A percentile compares a stretch with the other conserved stretches of the same genome.
These are phyloP conservation scores for Persicaria tinctoria DNA, from an alignment of 148 eudicot genomes.

Conservation along the genomic window DNA sequence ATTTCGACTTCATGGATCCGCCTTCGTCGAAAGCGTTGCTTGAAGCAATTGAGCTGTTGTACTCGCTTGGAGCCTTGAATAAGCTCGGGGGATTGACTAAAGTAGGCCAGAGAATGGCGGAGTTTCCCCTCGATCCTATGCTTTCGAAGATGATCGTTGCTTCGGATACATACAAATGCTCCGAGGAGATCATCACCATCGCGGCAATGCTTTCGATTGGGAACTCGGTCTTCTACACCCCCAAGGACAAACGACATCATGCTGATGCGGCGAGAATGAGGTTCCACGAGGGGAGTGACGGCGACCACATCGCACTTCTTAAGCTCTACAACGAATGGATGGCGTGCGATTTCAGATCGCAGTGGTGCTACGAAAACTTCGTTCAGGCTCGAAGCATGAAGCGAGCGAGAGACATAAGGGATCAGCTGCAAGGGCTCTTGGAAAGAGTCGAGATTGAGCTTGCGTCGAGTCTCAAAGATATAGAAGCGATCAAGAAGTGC, in stretches of 20 bases:
- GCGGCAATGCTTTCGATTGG: constrained; percentile 81
- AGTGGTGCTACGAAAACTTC: constrained; percentile 71
- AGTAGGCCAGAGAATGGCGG: constrained; percentile 71
- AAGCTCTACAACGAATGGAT: constrained; percentile 80
- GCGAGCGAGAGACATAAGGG: constrained; percentile 87
- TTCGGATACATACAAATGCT: constrained; percentile 52
- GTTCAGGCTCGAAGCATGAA: constrained; percentile 94
- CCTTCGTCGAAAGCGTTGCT: constrained; percentile 67
- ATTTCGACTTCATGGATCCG: constrained; percentile 83
- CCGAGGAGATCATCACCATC: constrained; percentile 60
- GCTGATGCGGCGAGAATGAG: constrained; percentile 69
- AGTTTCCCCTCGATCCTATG: constrained; percentile 80
- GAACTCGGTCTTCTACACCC: constrained; percentile 66
- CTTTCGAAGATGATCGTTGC: constrained; percentile 69
- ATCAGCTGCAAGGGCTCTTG: constrained; percentile 76
- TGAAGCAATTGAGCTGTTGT: constrained; percentile 58
- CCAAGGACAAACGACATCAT: constrained; percentile 65
- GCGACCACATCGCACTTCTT: constrained; percentile 67
- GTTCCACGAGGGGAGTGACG: constrained; percentile 65
- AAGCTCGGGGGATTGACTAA: constrained; percentile 60
- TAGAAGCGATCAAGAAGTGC: constrained; percentile 68
- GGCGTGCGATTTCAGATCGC: constrained; percentile 51
- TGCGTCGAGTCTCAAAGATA: constrained; percentile 55
- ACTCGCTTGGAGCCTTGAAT: constrained; percentile 60
- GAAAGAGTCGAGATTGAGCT: constrained; percentile 88